Evolutionary conservation across 306 rosid species (phyloP).

Genomic region (Corylus heterophylla): DNA sequence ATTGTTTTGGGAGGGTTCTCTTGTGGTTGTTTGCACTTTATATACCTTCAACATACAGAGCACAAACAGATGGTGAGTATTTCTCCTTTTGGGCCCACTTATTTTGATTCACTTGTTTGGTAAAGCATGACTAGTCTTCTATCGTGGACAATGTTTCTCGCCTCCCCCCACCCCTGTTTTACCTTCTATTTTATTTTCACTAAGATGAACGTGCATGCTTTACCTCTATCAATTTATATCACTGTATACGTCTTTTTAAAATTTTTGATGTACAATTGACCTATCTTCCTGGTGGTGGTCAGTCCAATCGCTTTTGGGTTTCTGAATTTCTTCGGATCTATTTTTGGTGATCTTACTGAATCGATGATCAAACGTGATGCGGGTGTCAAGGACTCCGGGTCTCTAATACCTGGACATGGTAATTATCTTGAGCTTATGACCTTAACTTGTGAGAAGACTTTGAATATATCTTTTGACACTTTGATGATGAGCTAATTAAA

Average conservation of each 20-base stretch:
- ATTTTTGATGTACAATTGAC: constrained; percentile 13
- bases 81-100: neutral
- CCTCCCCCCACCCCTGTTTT: too few relatives aligned
- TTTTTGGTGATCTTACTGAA: constrained; percentile 96
- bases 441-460: constrained; percentile 13
- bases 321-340: constrained; percentile 80
- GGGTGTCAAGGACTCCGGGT: constrained; percentile 96
- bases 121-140: neutral
- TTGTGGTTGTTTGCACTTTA: neutral
- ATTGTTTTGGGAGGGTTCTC: neutral
- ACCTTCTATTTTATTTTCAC: neutral
- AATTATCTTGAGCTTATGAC: constrained; percentile 33
- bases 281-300: constrained; percentile 27
- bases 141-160: neutral
- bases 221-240: constrained; percentile 9
- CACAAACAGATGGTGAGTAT: neutral
- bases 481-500: neutral
- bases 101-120: neutral
- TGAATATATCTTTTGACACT: constrained; percentile 8
- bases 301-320: constrained; percentile 78
- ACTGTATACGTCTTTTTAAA: neutral
- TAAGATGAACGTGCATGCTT: constrained; percentile 16
- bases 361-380: constrained; percentile 99
- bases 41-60: neutral
- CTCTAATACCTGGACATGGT: constrained; percentile 98